Evolutionary conservation across 2,329 filamentous ascomycete genomes (phyloP), one percentile per base, ranked within the genome.

Genomic region (Fusarium heterosporum): DNA sequence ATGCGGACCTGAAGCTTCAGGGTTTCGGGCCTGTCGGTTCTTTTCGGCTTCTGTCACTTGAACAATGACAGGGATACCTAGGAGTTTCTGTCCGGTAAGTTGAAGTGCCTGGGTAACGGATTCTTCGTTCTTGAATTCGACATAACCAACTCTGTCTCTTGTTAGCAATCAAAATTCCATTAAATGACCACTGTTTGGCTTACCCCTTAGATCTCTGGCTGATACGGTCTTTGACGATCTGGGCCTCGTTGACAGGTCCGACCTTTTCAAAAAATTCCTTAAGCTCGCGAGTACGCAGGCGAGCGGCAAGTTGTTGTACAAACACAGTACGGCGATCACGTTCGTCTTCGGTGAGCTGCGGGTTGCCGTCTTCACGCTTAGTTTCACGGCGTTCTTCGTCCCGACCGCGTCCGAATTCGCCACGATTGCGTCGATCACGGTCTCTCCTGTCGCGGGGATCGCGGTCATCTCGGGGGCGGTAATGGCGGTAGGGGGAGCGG

Each of bases 21-120:
- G 87, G 68, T 88, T 95, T 71, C 95, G 93, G 68, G 93, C 93
- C 84, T 97, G 95, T 73, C 96, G 93, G 78, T 99, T 99, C 85
- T 99, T 99, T 81, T 99, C 96, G 78, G 96, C 96, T 85, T 99
- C 96, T 74, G 96, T 98, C 78, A 97, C 89, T 81, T 98, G 95
- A 55, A 95, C 96, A 75, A 99, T 99, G 78, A 99, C 96, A 61
- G 96, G 96, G 72, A 99, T 97, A 85, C 93, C 94, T 90, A 97
- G 85, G 81, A 99, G 90, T 82, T 96, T 97, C 84, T 98, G 95
- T 81, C 96, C 96, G 79, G 96, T 99, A 84, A 99, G 93, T 84
- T 97, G 92, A 78, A 99, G 92, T 76, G 96, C 96, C 82, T 92
- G 90, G 75, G 90, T 86, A 73, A 99, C 95, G 72, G 94, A 96